A percentile compares a stretch with the other conserved stretches of the same genome.
Conservation (phyloP, 345 rosid species). For the Kernera saxatilis region DNA sequence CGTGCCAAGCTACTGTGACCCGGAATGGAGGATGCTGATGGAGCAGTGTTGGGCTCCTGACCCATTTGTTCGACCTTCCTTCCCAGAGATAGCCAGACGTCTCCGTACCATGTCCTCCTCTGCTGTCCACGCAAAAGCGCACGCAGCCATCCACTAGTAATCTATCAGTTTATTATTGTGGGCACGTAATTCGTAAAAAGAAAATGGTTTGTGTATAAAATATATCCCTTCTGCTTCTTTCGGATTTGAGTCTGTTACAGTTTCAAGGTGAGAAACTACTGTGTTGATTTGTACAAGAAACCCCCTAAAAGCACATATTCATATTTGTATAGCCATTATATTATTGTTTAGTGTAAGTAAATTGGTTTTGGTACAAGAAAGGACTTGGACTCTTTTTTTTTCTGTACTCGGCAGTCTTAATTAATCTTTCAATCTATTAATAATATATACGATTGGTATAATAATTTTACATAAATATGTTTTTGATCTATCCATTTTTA, state of each 20-base stretch:
- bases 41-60: constrained; percentile 94
- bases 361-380: constrained; percentile 20
- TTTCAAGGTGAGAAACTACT: constrained; percentile 7
- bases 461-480: neutral
- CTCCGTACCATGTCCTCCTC: constrained; percentile 61
- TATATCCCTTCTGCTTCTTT: neutral
- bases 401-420: neutral
- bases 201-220: constrained; percentile 21
- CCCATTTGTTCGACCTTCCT: constrained; percentile 66
- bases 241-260: constrained; percentile 19
- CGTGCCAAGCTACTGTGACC: constrained; percentile 64
- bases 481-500: neutral
- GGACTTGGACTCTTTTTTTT: neutral
- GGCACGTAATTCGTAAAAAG: neutral
- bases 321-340: constrained; percentile 29
- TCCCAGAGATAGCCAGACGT: constrained; percentile 70
- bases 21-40: constrained; percentile 76
- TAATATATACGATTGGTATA: neutral
- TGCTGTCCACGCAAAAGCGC: constrained; percentile 41
- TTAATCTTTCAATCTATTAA: neutral
- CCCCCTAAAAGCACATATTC: constrained; percentile 10
- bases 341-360: constrained; percentile 29
- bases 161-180: neutral
- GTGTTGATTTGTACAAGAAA: constrained; percentile 30
- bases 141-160: constrained; percentile 31